phyloP scores from a whole-genome alignment of 176 grass and related monocot species.

The Cenchrus purpureus region DNA sequence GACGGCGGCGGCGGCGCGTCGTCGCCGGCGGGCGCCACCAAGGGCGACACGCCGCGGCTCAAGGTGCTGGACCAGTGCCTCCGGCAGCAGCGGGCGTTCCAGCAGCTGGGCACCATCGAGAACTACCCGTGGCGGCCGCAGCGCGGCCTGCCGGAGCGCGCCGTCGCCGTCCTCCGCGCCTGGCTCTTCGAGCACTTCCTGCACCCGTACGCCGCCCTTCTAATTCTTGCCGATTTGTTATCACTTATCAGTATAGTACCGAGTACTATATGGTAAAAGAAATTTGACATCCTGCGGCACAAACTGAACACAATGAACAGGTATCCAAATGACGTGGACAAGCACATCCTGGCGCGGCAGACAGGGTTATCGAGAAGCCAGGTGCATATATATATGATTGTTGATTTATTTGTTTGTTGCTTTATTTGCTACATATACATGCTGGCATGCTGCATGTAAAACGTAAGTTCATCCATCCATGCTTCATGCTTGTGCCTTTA shows the following conservation, averaged over 20 bases:
- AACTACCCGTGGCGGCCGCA: slow-evolving; percentile 72
- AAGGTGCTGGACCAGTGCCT: slow-evolving; percentile 64
- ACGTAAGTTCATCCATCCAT: background rate
- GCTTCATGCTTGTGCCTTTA: background rate
- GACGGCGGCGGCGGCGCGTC: background rate
- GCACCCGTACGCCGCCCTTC: slow-evolving; percentile 53
- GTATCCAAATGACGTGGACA: slow-evolving; percentile 86
- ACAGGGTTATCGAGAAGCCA: slow-evolving; percentile 82
- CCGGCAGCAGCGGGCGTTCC: slow-evolving; percentile 60
- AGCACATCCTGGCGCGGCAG: slow-evolving; percentile 77
- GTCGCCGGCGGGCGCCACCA: slow-evolving; percentile 39
- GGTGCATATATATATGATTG: slow-evolving; percentile 25
- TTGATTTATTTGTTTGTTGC: background rate
- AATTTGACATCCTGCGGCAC: too few relatives aligned
- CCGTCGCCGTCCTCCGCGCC: slow-evolving; percentile 73
- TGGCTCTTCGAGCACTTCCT: slow-evolving; percentile 98
- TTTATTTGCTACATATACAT: background rate
- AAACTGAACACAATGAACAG: background rate
- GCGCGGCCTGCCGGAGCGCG: slow-evolving; percentile 67
- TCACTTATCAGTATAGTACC: too few relatives aligned
- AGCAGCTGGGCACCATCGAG: slow-evolving; percentile 48
- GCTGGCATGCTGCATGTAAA: too few relatives aligned
- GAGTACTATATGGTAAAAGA: too few relatives aligned
- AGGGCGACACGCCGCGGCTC: slow-evolving; percentile 66
- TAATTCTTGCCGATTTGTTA: background rate